Evolutionary conservation across 805 yeast genomes (phyloP).

Genomic region (Lipomyces kockii): DNA sequence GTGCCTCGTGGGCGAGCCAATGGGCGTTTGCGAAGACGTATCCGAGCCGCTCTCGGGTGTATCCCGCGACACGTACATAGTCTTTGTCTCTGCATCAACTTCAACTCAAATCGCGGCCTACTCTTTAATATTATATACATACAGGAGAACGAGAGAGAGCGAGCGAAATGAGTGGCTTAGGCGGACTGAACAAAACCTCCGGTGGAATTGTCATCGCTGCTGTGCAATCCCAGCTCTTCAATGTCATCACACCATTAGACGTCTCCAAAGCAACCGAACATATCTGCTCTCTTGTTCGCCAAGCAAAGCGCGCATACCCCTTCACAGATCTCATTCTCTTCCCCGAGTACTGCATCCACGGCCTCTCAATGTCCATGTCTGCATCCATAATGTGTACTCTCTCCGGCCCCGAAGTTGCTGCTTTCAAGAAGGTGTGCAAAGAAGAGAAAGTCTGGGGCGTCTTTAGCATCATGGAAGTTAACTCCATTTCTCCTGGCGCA

Average conservation of each 20-base stretch:
- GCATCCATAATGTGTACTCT: conserved; percentile 7
- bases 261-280: conserved; percentile 7
- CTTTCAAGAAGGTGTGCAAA: conserved; percentile 10
- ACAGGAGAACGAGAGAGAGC: background rate
- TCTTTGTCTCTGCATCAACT: background rate
- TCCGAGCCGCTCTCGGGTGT: background rate
- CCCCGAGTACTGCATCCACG: conserved; percentile 12
- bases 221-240: conserved; percentile 9
- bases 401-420: conserved; percentile 11
- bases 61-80: background rate
- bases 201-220: conserved; percentile 14
- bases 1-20: background rate
- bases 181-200: conserved; percentile 12
- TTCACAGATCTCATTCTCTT: conserved; percentile 9
- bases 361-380: conserved; percentile 9
- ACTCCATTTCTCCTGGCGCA: conserved; percentile 4
- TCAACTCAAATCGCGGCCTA: background rate
- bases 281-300: conserved; percentile 11
- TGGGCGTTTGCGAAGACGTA: background rate
- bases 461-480: conserved; percentile 9
- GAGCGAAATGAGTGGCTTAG: conserved; percentile 9
- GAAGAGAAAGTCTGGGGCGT: conserved; percentile 14
- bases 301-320: conserved; percentile 10
- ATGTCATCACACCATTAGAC: conserved; percentile 5
- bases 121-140: background rate